Conservation (phyloP, 1,139 yeast species). For the Candida frijolesensis region DNA sequence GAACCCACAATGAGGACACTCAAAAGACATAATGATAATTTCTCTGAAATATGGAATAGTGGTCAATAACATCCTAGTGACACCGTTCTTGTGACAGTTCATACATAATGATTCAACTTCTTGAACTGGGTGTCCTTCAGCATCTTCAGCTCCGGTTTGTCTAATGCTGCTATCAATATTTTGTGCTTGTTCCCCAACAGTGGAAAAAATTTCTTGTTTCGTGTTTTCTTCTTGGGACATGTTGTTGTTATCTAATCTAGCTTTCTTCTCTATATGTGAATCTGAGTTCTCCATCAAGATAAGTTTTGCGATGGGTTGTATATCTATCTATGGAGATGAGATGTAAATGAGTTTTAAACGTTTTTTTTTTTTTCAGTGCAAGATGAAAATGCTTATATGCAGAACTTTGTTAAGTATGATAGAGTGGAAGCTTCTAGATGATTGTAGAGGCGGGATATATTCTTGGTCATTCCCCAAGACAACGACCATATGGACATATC, state of each 20-base stretch:
- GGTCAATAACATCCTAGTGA: constrained; percentile 81
- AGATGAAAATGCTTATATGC: constrained; percentile 3
- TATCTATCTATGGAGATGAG: neutral
- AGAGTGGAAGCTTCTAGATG: constrained; percentile 1
- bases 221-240: constrained; percentile 13
- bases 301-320: neutral
- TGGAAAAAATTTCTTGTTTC: constrained; percentile 49
- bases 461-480: neutral
- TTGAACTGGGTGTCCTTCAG: constrained; percentile 95
- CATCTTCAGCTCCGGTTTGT: constrained; percentile 69
- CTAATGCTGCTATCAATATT: constrained; percentile 31
- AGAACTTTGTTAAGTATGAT: neutral
- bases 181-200: constrained; percentile 63
- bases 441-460: neutral
- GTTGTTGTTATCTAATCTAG: constrained; percentile 11
- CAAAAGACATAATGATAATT: constrained; percentile 91
- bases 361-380: constrained; percentile 7
- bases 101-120: constrained; percentile 94
- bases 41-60: constrained; percentile 91
- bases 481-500: neutral
- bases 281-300: constrained; percentile 7
- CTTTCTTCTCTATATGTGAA: constrained; percentile 19
- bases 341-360: neutral
- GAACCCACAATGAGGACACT: constrained; percentile 92
- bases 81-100: constrained; percentile 89